Evolutionary conservation across 23 red algal genomes (phyloP).

Genomic region (Agarophyton chilense): DNA sequence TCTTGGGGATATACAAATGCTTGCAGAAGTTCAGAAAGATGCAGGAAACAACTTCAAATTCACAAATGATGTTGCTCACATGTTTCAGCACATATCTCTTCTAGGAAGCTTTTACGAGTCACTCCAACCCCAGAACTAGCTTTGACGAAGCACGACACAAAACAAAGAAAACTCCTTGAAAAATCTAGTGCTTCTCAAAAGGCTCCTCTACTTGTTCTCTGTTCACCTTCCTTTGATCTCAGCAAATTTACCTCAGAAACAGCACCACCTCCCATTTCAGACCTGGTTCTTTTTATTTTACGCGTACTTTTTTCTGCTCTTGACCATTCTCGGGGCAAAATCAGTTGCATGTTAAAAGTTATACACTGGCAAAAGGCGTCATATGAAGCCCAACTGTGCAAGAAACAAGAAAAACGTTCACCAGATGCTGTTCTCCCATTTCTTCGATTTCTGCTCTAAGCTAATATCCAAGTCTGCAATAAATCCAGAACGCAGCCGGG

Average conservation of each 20-base stretch:
- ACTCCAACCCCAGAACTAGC: conserved; percentile 31
- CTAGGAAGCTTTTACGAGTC: conserved; percentile 83
- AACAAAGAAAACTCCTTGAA: no score
- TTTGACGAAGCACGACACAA: no score
- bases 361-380: no score
- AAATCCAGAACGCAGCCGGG: conserved; percentile 45
- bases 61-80: conserved; percentile 84
- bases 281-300: no score
- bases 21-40: conserved; percentile 66
- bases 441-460: conserved; percentile 38
- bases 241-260: no score
- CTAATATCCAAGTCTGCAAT: conserved; percentile 59
- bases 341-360: no score
- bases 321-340: no score
- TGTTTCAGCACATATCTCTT: conserved; percentile 75
- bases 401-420: neutral
- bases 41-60: conserved; percentile 85
- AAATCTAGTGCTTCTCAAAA: no score
- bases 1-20: conserved; percentile 59
- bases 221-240: no score
- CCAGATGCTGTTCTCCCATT: conserved; percentile 74
- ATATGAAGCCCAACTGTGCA: neutral
- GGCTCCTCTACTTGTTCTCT: no score
- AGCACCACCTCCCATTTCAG: no score
- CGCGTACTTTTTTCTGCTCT: no score